Conservation (phyloP, 345 rosid species). For the Populus simonii region DNA sequence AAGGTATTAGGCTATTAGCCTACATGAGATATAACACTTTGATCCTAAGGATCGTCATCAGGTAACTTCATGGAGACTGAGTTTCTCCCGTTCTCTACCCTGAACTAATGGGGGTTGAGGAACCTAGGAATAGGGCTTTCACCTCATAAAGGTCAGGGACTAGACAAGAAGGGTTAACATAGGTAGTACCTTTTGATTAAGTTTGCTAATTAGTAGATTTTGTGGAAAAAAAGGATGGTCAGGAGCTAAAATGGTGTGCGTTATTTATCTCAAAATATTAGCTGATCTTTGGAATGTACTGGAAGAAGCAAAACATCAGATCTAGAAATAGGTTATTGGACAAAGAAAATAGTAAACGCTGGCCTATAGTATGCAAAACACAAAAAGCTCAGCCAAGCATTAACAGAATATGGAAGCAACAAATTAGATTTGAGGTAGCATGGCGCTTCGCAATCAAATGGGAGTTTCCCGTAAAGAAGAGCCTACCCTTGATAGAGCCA, state of each 20-base stretch:
- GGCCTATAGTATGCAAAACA: not conserved
- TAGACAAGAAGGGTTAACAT: too few species aligned
- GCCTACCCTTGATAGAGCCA: slow-evolving; percentile 98
- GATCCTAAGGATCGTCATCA: not conserved
- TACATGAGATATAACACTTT: slow-evolving; percentile 1
- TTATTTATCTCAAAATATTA: too few species aligned
- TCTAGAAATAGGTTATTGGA: not conserved
- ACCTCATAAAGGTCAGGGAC: too few species aligned
- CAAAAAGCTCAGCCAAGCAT: not conserved
- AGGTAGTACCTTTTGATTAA: too few species aligned
- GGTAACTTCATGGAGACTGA: not conserved
- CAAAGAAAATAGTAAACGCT: not conserved
- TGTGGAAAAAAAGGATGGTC: too few species aligned
- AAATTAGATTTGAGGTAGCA: not conserved
- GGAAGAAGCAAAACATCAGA: not conserved
- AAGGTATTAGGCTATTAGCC: slow-evolving; percentile 1
- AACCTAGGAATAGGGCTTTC: too few species aligned
- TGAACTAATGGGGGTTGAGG: too few species aligned
- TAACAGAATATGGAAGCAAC: not conserved
- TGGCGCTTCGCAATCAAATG: not conserved
- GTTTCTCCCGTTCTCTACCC: not conserved
- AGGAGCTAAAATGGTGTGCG: too few species aligned
- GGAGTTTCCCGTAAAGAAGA: not conserved
- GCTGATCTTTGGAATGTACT: not conserved
- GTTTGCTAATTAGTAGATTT: too few species aligned